Base-by-base conservation (phyloP, 306 rosid species). In the Dalbergia cultrata region DNA sequence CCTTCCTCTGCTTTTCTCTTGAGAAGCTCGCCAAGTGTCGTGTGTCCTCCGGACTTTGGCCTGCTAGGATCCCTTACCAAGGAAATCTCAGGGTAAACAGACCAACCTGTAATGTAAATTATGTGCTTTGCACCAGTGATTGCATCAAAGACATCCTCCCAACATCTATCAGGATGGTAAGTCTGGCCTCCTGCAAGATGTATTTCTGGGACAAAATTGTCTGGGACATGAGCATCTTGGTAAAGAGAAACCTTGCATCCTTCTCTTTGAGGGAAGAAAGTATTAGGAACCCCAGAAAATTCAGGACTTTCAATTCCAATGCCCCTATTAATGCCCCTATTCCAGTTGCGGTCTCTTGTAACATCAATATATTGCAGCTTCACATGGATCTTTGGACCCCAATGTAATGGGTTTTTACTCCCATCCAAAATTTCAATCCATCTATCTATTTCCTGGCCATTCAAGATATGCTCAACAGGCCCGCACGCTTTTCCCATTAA, bases 111-210 rank as follows among this genome's bases (percentile, higher is more conserved):
- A 21, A 90, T 89, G 81, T 89, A 90, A 14, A 90, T 89, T 4
- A 90, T 8, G 77, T 90, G 89, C 44, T 76, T 83, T 19, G 95
- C 95, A 4, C 89, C 87, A 13, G 58, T 80, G 64, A 89, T 85
- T 14, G 92, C 92, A 69, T 90, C 95, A 41, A 90, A 90, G 45
- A 89, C 13, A 75, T 90, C 92, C 58, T 90, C 95, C 95, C 95
- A 90, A 59, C 95, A 91, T 77, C 92, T 70, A 21, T 87, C 82
- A 74, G 92, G 84, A 70, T 89, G 77, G 59, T 87, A 87, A 64
- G 19, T 21, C 17, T 82, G 86, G 52, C 88, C 92, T 49, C 87
- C 95, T 18, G 86, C 74, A 50, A 91, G 91, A 14, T 87, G 85
- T 37, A 91, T 89, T 45, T 72, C 85, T 12, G 95, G 95, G 64